Evolutionary conservation across 2,329 filamentous ascomycete species (phyloP).

Genomic region (Penicillium sclerotiorum): DNA sequence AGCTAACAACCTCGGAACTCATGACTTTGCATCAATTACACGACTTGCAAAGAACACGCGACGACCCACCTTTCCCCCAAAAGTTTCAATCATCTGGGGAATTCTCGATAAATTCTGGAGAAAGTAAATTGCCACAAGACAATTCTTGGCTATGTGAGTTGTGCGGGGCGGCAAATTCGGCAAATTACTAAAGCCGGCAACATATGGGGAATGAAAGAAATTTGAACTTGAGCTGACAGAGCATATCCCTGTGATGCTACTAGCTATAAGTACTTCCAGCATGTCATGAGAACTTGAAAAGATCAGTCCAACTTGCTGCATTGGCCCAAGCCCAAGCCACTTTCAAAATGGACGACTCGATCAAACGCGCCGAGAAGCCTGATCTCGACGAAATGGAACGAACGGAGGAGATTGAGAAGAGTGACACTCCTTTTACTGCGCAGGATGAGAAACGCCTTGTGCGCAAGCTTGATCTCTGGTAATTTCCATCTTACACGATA

Average conservation of each 20-base stretch:
- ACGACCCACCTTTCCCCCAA: background rate
- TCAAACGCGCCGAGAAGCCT: background rate
- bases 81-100: background rate
- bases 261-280: background rate
- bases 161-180: slow-evolving; percentile 4
- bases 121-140: background rate
- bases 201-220: slow-evolving; percentile 1
- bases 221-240: background rate
- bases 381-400: background rate
- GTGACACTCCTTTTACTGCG: background rate
- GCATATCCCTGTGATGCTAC: background rate
- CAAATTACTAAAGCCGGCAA: background rate
- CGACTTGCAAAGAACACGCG: slow-evolving; percentile 5
- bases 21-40: slow-evolving; percentile 9
- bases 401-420: background rate
- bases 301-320: background rate
- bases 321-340: background rate
- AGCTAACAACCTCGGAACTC: too few relatives aligned
- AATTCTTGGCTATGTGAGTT: background rate
- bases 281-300: background rate
- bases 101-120: background rate
- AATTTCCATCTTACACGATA: too few relatives aligned
- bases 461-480: slow-evolving; percentile 5
- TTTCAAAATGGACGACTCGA: slow-evolving; percentile 1
- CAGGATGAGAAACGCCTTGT: slow-evolving; percentile 2